These are phyloP conservation scores for Paecilomyces dactylethromorphus DNA, from an alignment of 2,329 filamentous ascomycete genomes.

Conservation along the genomic window DNA sequence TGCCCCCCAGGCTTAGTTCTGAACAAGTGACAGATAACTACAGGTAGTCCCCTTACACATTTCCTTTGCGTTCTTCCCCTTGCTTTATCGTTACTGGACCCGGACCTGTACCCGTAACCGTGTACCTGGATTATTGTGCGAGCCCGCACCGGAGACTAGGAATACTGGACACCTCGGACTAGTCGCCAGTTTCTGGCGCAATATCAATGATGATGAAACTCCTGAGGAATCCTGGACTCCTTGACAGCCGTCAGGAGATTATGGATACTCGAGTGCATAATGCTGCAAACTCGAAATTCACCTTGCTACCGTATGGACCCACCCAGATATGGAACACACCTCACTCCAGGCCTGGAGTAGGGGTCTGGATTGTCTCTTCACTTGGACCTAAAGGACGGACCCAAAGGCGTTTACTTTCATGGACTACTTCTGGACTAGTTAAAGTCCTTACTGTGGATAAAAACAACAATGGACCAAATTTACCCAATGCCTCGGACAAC, in stretches of 20 bases:
- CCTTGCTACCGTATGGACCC: constrained; percentile 10
- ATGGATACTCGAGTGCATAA: constrained; percentile 34
- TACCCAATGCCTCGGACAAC: constrained; percentile 14
- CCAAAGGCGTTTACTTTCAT: not conserved
- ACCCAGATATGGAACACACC: constrained; percentile 10
- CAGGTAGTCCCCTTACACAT: constrained; percentile 37
- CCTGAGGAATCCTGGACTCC: constrained; percentile 16
- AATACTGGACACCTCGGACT: constrained; percentile 7
- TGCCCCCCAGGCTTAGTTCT: constrained; percentile 17
- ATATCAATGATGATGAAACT: constrained; percentile 18
- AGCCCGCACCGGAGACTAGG: constrained; percentile 4
- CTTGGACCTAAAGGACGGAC: not conserved
- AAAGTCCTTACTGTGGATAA: not conserved
- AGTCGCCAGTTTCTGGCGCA: constrained; percentile 13
- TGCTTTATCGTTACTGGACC: constrained; percentile 9
- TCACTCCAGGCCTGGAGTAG: constrained; percentile 21
- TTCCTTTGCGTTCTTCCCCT: constrained; percentile 14
- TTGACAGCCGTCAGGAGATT: constrained; percentile 26
- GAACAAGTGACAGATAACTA: constrained; percentile 23
- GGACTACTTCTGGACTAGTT: not conserved
- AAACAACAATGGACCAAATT: constrained; percentile 1
- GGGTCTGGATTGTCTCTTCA: constrained; percentile 15
- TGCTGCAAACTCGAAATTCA: constrained; percentile 27
- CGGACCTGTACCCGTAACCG: constrained; percentile 14
- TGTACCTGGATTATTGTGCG: constrained; percentile 10